phyloP scores from a whole-genome alignment of 306 rosid species.

The Prosopis cineraria region DNA sequence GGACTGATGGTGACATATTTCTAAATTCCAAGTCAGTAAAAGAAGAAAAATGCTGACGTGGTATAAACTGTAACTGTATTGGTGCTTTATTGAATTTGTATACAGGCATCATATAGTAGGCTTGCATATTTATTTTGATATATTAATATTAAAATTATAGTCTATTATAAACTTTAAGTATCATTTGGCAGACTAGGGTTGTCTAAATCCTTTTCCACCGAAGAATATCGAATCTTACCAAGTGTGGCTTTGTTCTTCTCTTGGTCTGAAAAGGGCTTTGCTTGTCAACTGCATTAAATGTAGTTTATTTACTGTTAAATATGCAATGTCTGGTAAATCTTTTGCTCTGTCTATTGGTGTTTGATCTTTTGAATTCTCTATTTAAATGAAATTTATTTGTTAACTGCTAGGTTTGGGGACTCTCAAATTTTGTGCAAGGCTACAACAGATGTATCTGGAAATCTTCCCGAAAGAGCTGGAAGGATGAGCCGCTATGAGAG shows the following conservation, averaged over 20 bases:
- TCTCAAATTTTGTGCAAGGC: slow-evolving; percentile 64
- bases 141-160: background rate
- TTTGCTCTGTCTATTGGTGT: slow-evolving; percentile 12
- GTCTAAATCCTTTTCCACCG: background rate
- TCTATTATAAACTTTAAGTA: slow-evolving; percentile 15
- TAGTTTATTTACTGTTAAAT: background rate
- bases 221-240: background rate
- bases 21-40: background rate
- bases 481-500: slow-evolving; percentile 68
- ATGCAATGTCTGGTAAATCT: slow-evolving; percentile 6
- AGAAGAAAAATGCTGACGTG: slow-evolving; percentile 8
- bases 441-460: slow-evolving; percentile 62
- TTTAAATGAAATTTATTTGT: slow-evolving; percentile 21
- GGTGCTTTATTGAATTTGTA: background rate
- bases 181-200: slow-evolving; percentile 11
- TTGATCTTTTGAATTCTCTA: slow-evolving; percentile 18
- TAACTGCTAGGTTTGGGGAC: slow-evolving; percentile 47
- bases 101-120: background rate
- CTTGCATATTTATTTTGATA: background rate
- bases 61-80: background rate
- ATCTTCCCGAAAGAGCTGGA: slow-evolving; percentile 48
- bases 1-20: slow-evolving; percentile 9
- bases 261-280: background rate
- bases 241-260: slow-evolving; percentile 13
- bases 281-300: slow-evolving; percentile 7